Conservation (phyloP, 2,329 filamentous ascomycete genomes). For the Nigrospora sphaerica region DNA sequence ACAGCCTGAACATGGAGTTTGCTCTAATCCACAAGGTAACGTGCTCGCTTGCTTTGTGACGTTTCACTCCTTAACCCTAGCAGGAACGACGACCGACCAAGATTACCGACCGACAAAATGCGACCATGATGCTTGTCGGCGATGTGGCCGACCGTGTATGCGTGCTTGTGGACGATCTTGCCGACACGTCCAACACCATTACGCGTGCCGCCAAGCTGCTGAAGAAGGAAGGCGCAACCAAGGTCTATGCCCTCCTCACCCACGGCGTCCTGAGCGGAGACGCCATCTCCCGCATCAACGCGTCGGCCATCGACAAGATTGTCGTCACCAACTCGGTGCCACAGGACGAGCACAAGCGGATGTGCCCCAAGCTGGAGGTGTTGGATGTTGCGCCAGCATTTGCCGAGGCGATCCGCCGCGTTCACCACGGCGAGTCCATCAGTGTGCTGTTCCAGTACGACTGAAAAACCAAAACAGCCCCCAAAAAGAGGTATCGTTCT, state of each 20-base stretch:
- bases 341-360: slow-evolving; percentile 69
- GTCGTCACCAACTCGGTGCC: slow-evolving; percentile 94
- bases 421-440: slow-evolving; percentile 97
- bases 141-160: slow-evolving; percentile 74
- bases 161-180: slow-evolving; percentile 89
- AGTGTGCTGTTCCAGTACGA: slow-evolving; percentile 74
- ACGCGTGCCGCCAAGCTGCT: slow-evolving; percentile 91
- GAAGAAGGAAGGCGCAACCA: slow-evolving; percentile 86
- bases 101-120: slow-evolving; percentile 83
- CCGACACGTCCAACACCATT: slow-evolving; percentile 95
- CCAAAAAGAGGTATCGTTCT: not conserved
- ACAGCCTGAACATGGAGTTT: slow-evolving; percentile 89
- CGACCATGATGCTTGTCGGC: slow-evolving; percentile 92
- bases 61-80: slow-evolving; percentile 23
- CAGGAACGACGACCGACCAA: slow-evolving; percentile 85
- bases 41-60: slow-evolving; percentile 15
- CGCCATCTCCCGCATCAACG: slow-evolving; percentile 89
- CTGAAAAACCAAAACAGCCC: not conserved
- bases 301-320: slow-evolving; percentile 85
- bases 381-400: slow-evolving; percentile 88
- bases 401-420: slow-evolving; percentile 88
- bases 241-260: slow-evolving; percentile 86
- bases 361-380: slow-evolving; percentile 85
- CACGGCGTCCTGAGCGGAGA: slow-evolving; percentile 95
- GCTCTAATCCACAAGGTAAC: slow-evolving; percentile 94